A percentile compares a stretch with the other conserved stretches of the same genome.
These are phyloP conservation scores for Tolypocladium pustulatum DNA, from an alignment of 2,329 filamentous ascomycete species.

Conservation along the genomic window DNA sequence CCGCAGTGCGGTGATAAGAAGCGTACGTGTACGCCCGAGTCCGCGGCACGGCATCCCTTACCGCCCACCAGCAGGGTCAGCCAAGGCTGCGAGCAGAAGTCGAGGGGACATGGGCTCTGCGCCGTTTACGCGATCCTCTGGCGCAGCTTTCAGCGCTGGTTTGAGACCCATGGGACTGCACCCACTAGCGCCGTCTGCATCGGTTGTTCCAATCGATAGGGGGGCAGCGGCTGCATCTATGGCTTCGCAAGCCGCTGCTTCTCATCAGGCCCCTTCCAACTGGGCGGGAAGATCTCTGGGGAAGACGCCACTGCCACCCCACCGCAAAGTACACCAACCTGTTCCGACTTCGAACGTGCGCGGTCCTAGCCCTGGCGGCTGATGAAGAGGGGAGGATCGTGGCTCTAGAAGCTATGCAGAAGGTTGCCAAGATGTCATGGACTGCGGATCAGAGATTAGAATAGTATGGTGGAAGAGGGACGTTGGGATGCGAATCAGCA, in stretches of 20 bases:
- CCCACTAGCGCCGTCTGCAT: background rate
- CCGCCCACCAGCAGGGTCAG: background rate
- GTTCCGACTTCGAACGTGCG: background rate
- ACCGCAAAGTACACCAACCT: background rate
- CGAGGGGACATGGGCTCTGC: background rate
- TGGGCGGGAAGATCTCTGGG: background rate
- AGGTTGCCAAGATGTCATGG: background rate
- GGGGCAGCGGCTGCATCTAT: background rate
- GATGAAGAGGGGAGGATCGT: background rate
- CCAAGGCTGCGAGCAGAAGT: background rate
- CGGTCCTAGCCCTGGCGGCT: background rate
- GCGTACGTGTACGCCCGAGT: background rate
- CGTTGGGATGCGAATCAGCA: background rate
- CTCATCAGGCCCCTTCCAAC: background rate
- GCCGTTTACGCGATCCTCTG: background rate
- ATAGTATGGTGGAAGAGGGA: background rate
- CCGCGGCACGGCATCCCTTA: background rate
- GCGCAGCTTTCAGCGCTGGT: background rate
- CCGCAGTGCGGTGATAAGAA: background rate
- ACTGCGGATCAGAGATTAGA: no score
- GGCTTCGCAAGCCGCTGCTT: background rate
- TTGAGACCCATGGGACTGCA: background rate
- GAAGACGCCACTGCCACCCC: background rate
- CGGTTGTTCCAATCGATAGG: background rate
- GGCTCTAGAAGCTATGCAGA: background rate